These are phyloP conservation scores for Naganishia antarctica DNA, from an alignment of 768 basidiomycete genomes.

Conservation along the genomic window DNA sequence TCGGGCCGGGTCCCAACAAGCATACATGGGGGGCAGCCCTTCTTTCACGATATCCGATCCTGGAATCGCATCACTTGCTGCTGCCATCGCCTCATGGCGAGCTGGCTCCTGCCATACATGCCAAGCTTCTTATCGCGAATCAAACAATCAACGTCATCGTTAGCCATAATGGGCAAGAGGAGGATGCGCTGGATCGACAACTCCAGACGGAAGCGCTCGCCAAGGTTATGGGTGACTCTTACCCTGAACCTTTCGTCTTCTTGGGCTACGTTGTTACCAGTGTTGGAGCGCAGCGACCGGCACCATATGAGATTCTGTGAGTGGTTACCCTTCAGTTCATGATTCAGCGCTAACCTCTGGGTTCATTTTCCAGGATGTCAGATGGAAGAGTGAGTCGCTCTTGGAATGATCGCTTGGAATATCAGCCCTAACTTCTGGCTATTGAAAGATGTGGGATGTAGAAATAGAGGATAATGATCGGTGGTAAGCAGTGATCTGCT, in stretches of 20 bases:
- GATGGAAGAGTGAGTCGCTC: constrained; percentile 21
- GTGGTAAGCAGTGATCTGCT: constrained; percentile 21
- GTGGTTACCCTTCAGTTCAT: too few relatives aligned
- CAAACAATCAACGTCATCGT: constrained; percentile 76
- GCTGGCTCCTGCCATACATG: constrained; percentile 83
- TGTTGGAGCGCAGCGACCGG: constrained; percentile 39
- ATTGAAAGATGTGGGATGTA: constrained; percentile 27
- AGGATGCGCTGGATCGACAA: constrained; percentile 81
- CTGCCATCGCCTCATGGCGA: constrained; percentile 79
- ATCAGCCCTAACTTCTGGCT: constrained; percentile 62
- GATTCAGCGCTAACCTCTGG: too few relatives aligned
- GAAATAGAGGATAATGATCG: constrained; percentile 24
- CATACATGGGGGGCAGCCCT: constrained; percentile 86
- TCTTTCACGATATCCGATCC: constrained; percentile 84
- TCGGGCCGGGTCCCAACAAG: constrained; percentile 79
- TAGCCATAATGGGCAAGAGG: constrained; percentile 89
- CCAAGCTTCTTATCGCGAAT: constrained; percentile 72
- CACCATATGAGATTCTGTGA: constrained; percentile 47
- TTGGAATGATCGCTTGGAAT: constrained; percentile 54
- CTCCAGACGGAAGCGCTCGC: constrained; percentile 76
- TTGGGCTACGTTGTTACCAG: constrained; percentile 47
- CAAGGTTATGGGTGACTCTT: constrained; percentile 65
- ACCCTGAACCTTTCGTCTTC: constrained; percentile 61
- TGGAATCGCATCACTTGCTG: constrained; percentile 77
- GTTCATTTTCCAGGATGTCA: constrained; percentile 23